A percentile compares a stretch with the other conserved stretches of the same genome.
Conservation (phyloP, 495 filamentous ascomycete species). For the Bacidia gigantensis region DNA sequence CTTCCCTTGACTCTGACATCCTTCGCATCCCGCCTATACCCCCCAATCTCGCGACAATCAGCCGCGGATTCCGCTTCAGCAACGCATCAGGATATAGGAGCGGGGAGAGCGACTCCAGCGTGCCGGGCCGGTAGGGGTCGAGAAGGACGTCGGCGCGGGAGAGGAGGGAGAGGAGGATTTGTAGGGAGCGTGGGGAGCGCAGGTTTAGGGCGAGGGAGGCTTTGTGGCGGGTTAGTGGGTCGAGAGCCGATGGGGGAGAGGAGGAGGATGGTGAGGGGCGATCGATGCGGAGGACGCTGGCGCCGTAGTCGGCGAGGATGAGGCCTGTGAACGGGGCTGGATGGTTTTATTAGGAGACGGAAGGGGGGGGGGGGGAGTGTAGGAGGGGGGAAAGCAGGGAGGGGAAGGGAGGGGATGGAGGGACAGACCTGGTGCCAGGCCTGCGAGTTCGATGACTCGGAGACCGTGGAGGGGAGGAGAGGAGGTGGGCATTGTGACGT, state of each 20-base stretch:
- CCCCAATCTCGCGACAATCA: conserved; percentile 78
- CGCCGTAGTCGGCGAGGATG: conserved; percentile 78
- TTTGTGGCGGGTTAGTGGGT: conserved; percentile 69
- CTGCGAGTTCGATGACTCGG: conserved; percentile 78
- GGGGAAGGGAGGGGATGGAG: background rate
- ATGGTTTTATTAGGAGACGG: conserved; percentile 3
- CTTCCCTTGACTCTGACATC: too few relatives aligned
- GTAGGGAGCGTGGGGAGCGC: conserved; percentile 46
- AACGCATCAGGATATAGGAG: conserved; percentile 54
- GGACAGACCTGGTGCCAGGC: conserved; percentile 65
- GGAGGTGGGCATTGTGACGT: conserved; percentile 32
- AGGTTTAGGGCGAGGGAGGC: conserved; percentile 63
- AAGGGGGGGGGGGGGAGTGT: too few relatives aligned
- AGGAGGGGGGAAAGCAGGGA: too few relatives aligned
- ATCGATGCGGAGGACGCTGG: conserved; percentile 78
- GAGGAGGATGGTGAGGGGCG: conserved; percentile 32
- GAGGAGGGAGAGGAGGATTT: conserved; percentile 51
- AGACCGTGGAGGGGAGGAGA: conserved; percentile 57
- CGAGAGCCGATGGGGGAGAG: conserved; percentile 39
- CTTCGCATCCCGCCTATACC: too few relatives aligned
- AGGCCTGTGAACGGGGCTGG: conserved; percentile 78
- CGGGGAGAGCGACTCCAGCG: conserved; percentile 56
- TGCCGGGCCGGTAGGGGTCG: conserved; percentile 84
- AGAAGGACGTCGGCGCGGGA: conserved; percentile 62
- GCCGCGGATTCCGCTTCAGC: conserved; percentile 53